Percentiles rank a stretch among this genome's conserved stretches.
Conservation (phyloP, 805 yeast species). For the Starmerella bacillaris region DNA sequence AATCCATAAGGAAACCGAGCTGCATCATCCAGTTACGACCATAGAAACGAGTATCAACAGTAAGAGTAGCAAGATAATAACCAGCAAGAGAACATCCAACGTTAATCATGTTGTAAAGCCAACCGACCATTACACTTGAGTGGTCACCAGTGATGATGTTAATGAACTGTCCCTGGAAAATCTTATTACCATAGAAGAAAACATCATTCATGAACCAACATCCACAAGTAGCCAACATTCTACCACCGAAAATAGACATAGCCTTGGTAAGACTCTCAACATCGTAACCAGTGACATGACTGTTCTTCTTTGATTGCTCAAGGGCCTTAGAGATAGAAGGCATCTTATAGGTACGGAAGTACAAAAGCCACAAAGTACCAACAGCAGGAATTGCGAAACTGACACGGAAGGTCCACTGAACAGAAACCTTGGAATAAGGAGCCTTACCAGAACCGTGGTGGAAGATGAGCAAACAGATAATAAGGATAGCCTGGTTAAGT, state of each 20-base stretch:
- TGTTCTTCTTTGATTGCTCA: constrained; percentile 18
- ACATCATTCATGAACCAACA: constrained; percentile 51
- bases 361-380: constrained; percentile 25
- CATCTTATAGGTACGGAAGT: constrained; percentile 25
- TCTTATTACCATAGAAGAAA: constrained; percentile 47
- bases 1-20: constrained; percentile 38
- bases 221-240: constrained; percentile 35
- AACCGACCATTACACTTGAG: constrained; percentile 34
- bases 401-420: constrained; percentile 26
- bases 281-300: constrained; percentile 25
- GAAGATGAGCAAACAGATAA: constrained; percentile 18
- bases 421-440: constrained; percentile 21
- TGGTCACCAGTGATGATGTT: constrained; percentile 29
- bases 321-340: constrained; percentile 21
- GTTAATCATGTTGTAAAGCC: constrained; percentile 28
- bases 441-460: constrained; percentile 19
- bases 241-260: constrained; percentile 20
- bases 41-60: constrained; percentile 31
- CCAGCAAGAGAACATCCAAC: constrained; percentile 65
- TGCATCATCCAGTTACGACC: constrained; percentile 45
- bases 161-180: constrained; percentile 28
- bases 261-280: constrained; percentile 19
- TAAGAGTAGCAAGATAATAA: constrained; percentile 40
- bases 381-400: constrained; percentile 25
- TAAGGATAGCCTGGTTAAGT: constrained; percentile 20